A percentile compares a stretch with the other conserved stretches of the same genome.
Conservation (phyloP, 2,329 filamentous ascomycete species). For the Colletotrichum sp. region DNA sequence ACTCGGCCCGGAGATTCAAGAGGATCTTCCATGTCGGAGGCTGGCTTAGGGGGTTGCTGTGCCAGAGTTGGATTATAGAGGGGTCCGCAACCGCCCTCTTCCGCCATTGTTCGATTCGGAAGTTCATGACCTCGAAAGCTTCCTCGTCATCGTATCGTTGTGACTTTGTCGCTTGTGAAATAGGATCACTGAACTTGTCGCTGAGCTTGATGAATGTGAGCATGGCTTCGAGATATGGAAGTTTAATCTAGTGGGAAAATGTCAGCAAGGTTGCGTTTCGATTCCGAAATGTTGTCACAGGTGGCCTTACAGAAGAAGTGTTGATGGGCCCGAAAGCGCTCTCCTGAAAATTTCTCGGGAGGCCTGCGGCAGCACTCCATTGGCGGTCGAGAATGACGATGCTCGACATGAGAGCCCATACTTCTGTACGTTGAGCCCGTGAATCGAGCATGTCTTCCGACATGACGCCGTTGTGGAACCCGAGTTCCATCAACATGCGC, state of each 20-base stretch:
- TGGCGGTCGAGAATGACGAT: constrained; percentile 22
- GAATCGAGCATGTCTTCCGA: constrained; percentile 20
- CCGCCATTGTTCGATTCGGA: constrained; percentile 29
- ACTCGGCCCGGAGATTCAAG: neutral
- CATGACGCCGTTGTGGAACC: constrained; percentile 29
- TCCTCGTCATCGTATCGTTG: constrained; percentile 27
- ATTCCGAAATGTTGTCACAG: fast-evolving
- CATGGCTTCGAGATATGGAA: constrained; percentile 25
- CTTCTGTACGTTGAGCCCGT: neutral
- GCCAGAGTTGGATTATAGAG: neutral
- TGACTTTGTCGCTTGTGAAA: constrained; percentile 10
- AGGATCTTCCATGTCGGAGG: neutral
- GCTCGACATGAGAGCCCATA: constrained; percentile 9
- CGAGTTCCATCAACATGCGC: constrained; percentile 30
- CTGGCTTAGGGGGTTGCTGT: neutral
- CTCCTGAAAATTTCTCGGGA: constrained; percentile 21
- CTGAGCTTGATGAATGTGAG: constrained; percentile 23
- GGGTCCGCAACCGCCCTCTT: constrained; percentile 24
- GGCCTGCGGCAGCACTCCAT: constrained; percentile 21
- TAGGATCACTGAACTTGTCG: constrained; percentile 25
- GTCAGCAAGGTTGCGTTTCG: neutral
- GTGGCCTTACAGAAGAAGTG: neutral
- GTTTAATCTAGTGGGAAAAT: neutral
- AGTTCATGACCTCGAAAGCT: constrained; percentile 31
- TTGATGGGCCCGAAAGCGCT: constrained; percentile 4